phyloP scores from a whole-genome alignment of 257 asterid genomes.

The Petunia axillaris region DNA sequence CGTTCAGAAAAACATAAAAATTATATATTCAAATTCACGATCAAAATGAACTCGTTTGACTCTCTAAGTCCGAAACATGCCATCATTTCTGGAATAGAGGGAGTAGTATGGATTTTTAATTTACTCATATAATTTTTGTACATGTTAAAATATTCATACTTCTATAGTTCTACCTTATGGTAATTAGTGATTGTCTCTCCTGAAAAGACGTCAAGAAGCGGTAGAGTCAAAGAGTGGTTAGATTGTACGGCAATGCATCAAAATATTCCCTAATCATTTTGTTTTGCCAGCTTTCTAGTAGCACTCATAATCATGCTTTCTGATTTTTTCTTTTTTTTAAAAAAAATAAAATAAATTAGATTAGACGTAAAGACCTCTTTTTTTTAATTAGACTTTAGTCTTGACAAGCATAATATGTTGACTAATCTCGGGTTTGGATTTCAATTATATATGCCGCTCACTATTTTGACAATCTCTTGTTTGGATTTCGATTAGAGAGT shows the following conservation, averaged over 20 bases:
- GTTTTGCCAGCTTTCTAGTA: conserved; percentile 19
- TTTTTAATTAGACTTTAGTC: not conserved
- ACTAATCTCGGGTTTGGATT: not conserved
- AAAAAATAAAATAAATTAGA: not conserved
- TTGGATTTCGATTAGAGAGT: not conserved
- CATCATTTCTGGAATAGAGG: too few species aligned
- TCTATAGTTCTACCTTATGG: too few species aligned
- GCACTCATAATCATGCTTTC: not conserved
- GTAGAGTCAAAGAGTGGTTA: not conserved
- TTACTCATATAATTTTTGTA: not conserved
- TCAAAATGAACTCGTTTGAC: too few species aligned
- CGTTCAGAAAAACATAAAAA: too few species aligned
- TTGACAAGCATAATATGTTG: not conserved
- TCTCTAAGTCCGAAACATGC: too few species aligned
- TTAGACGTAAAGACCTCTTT: too few species aligned
- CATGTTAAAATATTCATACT: not conserved
- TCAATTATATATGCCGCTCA: not conserved
- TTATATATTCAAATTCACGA: too few species aligned
- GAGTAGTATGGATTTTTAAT: too few species aligned
- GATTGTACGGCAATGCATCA: not conserved
- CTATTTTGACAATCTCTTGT: conserved; percentile 11
- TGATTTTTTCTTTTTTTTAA: not conserved
- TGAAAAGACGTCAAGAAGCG: not conserved
- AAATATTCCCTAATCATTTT: not conserved
- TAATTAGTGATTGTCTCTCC: not conserved